Conservation (phyloP, 176 grass and related monocot species). For the Hordeum vulgare region DNA sequence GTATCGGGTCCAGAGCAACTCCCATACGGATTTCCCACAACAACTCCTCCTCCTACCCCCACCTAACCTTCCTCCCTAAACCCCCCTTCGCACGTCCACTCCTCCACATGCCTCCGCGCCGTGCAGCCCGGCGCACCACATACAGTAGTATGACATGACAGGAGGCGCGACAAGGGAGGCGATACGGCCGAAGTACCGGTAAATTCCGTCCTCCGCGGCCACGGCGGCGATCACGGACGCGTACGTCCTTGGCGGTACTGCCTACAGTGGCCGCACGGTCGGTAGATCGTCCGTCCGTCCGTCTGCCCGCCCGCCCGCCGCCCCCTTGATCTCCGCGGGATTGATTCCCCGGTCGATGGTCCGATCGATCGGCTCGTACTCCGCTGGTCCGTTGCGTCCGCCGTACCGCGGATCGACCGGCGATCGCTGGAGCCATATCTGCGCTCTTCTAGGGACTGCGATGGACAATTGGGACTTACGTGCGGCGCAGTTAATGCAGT, state of each 20-base stretch:
- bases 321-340: too few relatives aligned
- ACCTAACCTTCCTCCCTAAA: background rate
- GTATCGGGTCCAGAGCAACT: background rate
- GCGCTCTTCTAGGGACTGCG: background rate
- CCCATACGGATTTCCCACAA: background rate
- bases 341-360: too few relatives aligned
- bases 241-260: background rate
- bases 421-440: background rate
- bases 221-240: background rate
- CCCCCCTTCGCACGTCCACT: background rate
- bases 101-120: background rate
- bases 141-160: too few relatives aligned
- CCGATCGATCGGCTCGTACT: background rate
- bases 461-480: background rate
- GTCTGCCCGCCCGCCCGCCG: too few relatives aligned
- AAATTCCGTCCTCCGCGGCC: background rate
- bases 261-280: background rate
- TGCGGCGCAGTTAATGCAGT: background rate
- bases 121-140: background rate
- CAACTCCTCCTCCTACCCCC: background rate
- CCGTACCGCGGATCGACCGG: background rate
- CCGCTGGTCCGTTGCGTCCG: background rate
- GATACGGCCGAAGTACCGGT: background rate
- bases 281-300: too few relatives aligned
- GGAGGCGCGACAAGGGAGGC: background rate